These are phyloP conservation scores for Botryotinia calthae DNA, from an alignment of 2,329 filamentous ascomycete species.

Conservation along the genomic window DNA sequence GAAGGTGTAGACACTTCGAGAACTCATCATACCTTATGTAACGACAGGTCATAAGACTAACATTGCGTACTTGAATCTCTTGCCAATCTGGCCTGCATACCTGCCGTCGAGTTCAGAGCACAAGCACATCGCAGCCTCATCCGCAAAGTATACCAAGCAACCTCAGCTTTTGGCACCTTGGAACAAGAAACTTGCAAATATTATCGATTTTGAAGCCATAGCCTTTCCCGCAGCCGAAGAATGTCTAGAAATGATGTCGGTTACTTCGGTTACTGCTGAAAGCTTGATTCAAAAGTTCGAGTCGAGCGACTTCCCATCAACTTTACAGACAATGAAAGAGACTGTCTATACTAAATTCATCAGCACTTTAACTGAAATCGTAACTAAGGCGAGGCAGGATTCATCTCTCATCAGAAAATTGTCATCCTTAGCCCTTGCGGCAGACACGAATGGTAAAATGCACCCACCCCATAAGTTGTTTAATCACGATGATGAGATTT, in stretches of 20 bases:
- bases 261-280: background rate
- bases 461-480: constrained; percentile 27
- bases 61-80: background rate
- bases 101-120: background rate
- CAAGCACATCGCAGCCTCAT: constrained; percentile 22
- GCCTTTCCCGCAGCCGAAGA: background rate
- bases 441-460: constrained; percentile 28
- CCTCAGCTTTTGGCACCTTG: constrained; percentile 29
- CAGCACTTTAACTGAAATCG: background rate
- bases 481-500: constrained; percentile 33
- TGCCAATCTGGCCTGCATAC: constrained; percentile 28
- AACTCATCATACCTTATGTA: constrained; percentile 21
- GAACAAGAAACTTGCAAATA: constrained; percentile 26
- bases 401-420: background rate
- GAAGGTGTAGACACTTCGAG: constrained; percentile 22
- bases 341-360: background rate
- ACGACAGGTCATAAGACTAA: background rate
- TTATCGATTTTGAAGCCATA: constrained; percentile 24
- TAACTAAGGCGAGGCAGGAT: background rate
- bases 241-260: background rate
- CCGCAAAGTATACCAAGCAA: constrained; percentile 25
- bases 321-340: constrained; percentile 10
- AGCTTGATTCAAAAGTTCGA: constrained; percentile 24
- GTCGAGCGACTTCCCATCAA: constrained; percentile 22
- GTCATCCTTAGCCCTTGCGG: constrained; percentile 23